These are phyloP conservation scores for Bromus sterilis DNA, from an alignment of 176 grass and related monocot species.

Conservation along the genomic window DNA sequence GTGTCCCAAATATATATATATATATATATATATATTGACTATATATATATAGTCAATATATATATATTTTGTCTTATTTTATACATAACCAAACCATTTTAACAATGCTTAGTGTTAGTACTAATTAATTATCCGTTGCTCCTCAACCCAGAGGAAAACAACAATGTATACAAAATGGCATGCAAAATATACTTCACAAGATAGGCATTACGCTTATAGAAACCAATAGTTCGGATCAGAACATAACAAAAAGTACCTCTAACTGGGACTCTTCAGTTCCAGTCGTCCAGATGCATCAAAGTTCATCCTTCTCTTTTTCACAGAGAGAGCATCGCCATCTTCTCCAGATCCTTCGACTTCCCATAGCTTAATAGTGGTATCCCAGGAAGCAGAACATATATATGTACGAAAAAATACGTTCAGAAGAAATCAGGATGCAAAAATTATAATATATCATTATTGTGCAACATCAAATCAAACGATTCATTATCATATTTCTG, in stretches of 20 bases:
- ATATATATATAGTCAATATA: too few species aligned
- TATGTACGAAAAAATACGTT: constrained; percentile 20
- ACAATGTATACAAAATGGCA: background rate
- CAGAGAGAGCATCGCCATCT: constrained; percentile 57
- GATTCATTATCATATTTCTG: constrained; percentile 51
- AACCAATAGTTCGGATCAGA: constrained; percentile 3
- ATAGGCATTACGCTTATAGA: background rate
- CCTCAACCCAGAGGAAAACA: background rate
- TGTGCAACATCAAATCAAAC: background rate
- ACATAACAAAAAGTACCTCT: constrained; percentile 45
- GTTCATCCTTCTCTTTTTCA: constrained; percentile 65
- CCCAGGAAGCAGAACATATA: constrained; percentile 96
- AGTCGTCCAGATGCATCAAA: constrained; percentile 47
- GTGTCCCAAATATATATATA: too few species aligned
- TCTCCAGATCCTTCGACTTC: constrained; percentile 49
- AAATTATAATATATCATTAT: background rate
- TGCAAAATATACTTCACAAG: background rate
- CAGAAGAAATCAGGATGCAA: background rate
- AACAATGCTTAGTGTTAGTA: background rate
- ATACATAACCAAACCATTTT: background rate
- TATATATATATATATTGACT: too few species aligned
- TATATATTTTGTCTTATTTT: too few species aligned
- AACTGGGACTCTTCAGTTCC: constrained; percentile 69
- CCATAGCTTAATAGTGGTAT: constrained; percentile 87
- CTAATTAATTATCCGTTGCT: background rate